These are phyloP conservation scores for Colletotrichum nymphaeae DNA, from an alignment of 2,329 filamentous ascomycete genomes.

Conservation along the genomic window DNA sequence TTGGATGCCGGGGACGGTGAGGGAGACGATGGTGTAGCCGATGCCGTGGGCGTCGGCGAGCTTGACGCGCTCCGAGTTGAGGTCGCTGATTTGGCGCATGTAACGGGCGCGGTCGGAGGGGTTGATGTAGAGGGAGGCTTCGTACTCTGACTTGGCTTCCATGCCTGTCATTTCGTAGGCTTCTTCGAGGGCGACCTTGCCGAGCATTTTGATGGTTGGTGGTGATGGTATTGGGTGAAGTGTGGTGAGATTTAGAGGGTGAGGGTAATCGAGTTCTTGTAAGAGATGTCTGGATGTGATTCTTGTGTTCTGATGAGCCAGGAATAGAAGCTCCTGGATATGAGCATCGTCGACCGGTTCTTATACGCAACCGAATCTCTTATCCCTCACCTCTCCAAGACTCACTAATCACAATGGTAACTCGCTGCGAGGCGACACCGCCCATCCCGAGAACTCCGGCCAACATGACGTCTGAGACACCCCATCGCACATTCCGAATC, in stretches of 20 bases:
- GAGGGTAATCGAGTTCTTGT: background rate
- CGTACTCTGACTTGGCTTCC: slow-evolving; percentile 69
- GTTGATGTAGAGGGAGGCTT: slow-evolving; percentile 65
- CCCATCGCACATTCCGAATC: background rate
- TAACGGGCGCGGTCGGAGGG: slow-evolving; percentile 69
- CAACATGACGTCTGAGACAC: slow-evolving; percentile 9
- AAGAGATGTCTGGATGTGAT: background rate
- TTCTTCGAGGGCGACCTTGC: slow-evolving; percentile 72
- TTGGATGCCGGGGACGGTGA: slow-evolving; percentile 61
- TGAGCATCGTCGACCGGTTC: background rate
- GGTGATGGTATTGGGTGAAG: background rate
- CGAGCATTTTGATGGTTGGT: slow-evolving; percentile 55
- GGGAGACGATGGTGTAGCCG: slow-evolving; percentile 60
- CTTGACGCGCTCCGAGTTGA: slow-evolving; percentile 53
- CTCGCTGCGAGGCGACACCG: background rate
- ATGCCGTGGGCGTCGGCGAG: slow-evolving; percentile 59
- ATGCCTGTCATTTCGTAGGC: slow-evolving; percentile 70
- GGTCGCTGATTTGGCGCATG: slow-evolving; percentile 62
- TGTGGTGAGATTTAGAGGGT: accelerated
- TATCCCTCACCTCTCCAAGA: background rate
- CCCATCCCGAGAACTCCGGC: background rate
- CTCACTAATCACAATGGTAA: background rate
- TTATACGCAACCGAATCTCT: background rate
- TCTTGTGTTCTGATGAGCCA: background rate
- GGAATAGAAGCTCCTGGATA: background rate